These are phyloP conservation scores for Cyclocybe cylindracea DNA, from an alignment of 768 basidiomycete genomes.

Conservation along the genomic window DNA sequence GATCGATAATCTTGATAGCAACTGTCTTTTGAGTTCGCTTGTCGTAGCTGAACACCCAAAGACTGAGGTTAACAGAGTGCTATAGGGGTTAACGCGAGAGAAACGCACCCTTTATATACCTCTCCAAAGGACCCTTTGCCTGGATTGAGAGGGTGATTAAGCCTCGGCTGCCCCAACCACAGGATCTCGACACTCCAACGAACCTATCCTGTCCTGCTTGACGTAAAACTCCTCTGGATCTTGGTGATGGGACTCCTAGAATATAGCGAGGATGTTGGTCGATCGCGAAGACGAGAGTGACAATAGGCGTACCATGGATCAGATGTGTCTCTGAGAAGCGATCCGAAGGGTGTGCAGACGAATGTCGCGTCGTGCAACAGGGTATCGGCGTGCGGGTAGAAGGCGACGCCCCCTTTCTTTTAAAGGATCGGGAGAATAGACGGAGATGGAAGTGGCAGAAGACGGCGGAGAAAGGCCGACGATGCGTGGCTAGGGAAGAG, in stretches of 20 bases:
- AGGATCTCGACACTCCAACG: conserved; percentile 10
- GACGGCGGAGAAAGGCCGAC: conserved; percentile 1
- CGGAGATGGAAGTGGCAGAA: background rate
- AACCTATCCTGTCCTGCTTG: conserved; percentile 96
- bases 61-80: conserved; percentile 18
- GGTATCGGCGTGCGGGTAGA: background rate
- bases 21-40: conserved; percentile 95
- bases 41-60: conserved; percentile 67
- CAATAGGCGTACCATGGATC: conserved; percentile 25
- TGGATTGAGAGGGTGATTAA: conserved; percentile 28
- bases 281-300: conserved; percentile 10
- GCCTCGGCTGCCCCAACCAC: conserved; percentile 2
- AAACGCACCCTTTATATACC: conserved; percentile 92
- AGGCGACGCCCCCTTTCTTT: conserved; percentile 11
- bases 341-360: conserved; percentile 4
- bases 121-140: conserved; percentile 99
- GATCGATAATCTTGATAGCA: conserved; percentile 99
- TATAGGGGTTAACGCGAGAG: conserved; percentile 4
- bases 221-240: conserved; percentile 98
- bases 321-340: conserved; percentile 9
- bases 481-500: conserved; percentile 5
- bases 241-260: conserved; percentile 66
- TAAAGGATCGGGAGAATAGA: conserved; percentile 1
- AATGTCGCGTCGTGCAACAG: conserved; percentile 24
- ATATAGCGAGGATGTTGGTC: conserved; percentile 23